phyloP scores from a whole-genome alignment of 2,329 filamentous ascomycete genomes.

The Trichoderma semiorbis region DNA sequence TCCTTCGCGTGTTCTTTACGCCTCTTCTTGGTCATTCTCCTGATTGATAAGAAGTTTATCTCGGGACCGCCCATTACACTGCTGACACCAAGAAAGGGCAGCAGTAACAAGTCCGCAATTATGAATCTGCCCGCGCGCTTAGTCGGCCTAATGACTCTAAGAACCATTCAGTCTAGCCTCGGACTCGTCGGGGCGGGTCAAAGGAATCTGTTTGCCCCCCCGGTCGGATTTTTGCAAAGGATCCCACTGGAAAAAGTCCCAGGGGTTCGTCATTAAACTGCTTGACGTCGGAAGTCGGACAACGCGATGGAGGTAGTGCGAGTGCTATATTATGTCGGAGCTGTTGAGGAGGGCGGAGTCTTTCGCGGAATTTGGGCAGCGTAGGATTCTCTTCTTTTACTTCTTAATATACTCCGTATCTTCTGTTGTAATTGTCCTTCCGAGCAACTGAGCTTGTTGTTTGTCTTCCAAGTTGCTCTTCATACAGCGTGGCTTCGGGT shows the following conservation, averaged over 20 bases:
- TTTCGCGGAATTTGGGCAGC: conserved; percentile 1
- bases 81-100: background rate
- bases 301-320: background rate
- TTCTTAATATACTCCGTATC: background rate
- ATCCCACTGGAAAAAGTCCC: background rate
- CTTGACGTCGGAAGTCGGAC: conserved; percentile 4
- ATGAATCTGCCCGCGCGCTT: conserved; percentile 1
- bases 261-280: background rate
- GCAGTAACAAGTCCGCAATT: background rate
- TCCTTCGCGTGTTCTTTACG: background rate
- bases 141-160: background rate
- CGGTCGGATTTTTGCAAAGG: background rate
- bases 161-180: background rate
- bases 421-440: background rate
- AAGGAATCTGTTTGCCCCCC: background rate
- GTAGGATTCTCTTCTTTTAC: background rate
- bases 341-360: background rate
- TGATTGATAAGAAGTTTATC: background rate
- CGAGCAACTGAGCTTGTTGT: background rate
- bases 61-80: background rate
- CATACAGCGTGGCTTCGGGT: background rate
- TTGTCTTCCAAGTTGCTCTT: background rate
- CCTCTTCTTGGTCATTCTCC: background rate
- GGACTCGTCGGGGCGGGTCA: background rate
- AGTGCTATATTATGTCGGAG: background rate